Percentiles rank a stretch among this genome's conserved stretches.
phyloP scores from a whole-genome alignment of 1,139 yeast species.

The Suhomyces wounanorum region DNA sequence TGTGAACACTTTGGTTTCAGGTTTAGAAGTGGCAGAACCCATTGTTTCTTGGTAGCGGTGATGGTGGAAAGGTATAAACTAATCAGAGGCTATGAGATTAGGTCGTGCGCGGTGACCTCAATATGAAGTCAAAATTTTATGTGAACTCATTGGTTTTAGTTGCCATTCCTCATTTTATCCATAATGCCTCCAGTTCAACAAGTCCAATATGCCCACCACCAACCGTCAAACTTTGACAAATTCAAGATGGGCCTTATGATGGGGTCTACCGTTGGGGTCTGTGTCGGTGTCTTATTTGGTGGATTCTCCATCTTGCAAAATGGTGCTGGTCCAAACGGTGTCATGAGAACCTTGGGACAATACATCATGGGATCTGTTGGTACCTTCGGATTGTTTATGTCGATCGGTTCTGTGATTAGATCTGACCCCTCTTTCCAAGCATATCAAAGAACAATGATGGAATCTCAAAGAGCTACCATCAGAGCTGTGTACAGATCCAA shows the following conservation, averaged over 20 bases:
- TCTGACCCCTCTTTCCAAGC: conserved; percentile 59
- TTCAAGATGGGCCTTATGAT: conserved; percentile 97
- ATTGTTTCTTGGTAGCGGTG: conserved; percentile 24
- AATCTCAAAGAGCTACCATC: conserved; percentile 38
- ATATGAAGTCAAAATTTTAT: conserved; percentile 6
- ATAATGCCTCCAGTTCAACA: conserved; percentile 86
- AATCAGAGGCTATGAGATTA: conserved; percentile 5
- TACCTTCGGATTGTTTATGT: conserved; percentile 94
- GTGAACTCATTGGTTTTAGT: background rate
- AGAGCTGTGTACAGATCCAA: conserved; percentile 29
- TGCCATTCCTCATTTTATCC: background rate
- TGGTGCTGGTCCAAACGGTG: conserved; percentile 99
- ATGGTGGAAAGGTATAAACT: conserved; percentile 1
- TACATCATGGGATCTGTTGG: conserved; percentile 97
- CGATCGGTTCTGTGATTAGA: conserved; percentile 90
- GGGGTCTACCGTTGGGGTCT: conserved; percentile 96
- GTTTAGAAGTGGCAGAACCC: conserved; percentile 61
- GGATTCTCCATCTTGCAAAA: conserved; percentile 87
- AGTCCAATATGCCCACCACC: conserved; percentile 68
- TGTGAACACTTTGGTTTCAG: conserved; percentile 64
- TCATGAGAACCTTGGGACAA: conserved; percentile 93
- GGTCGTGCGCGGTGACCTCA: conserved; percentile 11
- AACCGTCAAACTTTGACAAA: conserved; percentile 90
- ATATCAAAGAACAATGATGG: conserved; percentile 40
- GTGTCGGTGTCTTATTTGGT: conserved; percentile 93